A percentile compares a stretch with the other conserved stretches of the same genome.
Conservation (phyloP, 345 rosid genomes). For the Eucalyptus virginea region DNA sequence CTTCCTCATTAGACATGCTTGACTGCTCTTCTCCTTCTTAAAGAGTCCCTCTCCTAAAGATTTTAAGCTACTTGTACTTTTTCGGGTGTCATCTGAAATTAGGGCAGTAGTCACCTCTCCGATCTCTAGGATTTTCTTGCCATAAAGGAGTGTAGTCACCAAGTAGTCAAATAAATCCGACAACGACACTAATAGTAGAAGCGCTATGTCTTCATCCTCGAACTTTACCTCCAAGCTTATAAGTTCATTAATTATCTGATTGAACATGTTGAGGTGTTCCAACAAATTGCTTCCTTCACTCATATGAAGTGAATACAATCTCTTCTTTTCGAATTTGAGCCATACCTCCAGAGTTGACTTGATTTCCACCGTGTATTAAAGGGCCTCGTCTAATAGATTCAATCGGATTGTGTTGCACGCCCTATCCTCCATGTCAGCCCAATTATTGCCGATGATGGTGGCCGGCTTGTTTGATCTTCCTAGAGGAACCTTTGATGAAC, state of each 20-base stretch:
- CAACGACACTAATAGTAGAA: background rate
- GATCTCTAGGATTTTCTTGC: background rate
- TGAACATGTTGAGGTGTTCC: background rate
- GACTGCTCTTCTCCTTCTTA: background rate
- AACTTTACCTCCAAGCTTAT: background rate
- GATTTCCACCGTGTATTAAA: background rate
- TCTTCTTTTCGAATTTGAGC: background rate
- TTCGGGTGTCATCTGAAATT: background rate
- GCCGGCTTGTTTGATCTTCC: background rate
- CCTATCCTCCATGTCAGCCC: background rate
- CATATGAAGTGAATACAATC: background rate
- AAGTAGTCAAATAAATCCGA: background rate
- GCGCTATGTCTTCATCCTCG: background rate
- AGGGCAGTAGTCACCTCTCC: background rate
- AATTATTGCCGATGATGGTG: background rate
- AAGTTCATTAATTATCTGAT: background rate
- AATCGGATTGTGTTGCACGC: rapidly evolving
- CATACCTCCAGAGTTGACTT: background rate
- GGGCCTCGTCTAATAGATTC: background rate
- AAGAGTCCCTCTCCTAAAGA: background rate
- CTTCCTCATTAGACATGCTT: background rate
- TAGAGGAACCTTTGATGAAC: background rate
- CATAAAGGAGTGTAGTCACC: background rate
- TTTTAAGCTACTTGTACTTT: background rate
- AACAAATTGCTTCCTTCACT: background rate